Evolutionary conservation across 495 filamentous ascomycete species (phyloP), one percentile per base, ranked within the genome.

Genomic region (Bathelium albidoporum): DNA sequence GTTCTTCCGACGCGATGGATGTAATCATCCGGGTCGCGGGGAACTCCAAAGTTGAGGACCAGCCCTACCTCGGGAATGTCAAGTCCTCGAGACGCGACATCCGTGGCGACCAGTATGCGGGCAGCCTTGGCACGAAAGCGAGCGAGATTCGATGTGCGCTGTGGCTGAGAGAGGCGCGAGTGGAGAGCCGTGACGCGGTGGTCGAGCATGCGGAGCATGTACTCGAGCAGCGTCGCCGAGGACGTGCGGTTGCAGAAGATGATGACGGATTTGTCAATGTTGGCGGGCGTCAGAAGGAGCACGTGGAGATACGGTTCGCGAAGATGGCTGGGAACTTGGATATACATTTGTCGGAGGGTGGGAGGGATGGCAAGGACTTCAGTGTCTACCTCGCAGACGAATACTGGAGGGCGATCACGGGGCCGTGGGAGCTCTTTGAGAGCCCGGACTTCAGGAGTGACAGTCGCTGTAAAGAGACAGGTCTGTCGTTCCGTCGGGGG

Each of bases 1-100:
- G 94, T 99, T 69, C 94, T 87, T 70, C 94, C 94, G 61, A 96
- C 92, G 24, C 94, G 87, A 75, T 99, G 94, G 64, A 99, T 90
- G 69, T 97, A 99, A 73, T 96, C 95, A 72, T 97, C 94, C 36
- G 94, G 91, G 72, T 97, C 90, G 1, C 93, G 85, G 1, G 94
- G 94, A 20, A 99, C 85, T 70, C 97, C 95, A 71, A 89, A 97
- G 73, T 99, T 97, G 59, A 99, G 77, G 9, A 99, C 93, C 12
- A 97, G 74, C 60, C 82, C 87, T 1, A 97, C 95, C 64, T 87
- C 87, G 0, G 92, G 95, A 62, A 99, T 96, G 79, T 99, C 94
- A 11, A 99, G 82, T 81, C 94, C 94, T 70, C 94, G 81, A n/a
- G 89, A 87, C 0, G 94, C 94, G 16, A 99, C 93, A 73, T 99